phyloP scores from a whole-genome alignment of 2,329 filamentous ascomycete species.

The Beauveria asiatica region DNA sequence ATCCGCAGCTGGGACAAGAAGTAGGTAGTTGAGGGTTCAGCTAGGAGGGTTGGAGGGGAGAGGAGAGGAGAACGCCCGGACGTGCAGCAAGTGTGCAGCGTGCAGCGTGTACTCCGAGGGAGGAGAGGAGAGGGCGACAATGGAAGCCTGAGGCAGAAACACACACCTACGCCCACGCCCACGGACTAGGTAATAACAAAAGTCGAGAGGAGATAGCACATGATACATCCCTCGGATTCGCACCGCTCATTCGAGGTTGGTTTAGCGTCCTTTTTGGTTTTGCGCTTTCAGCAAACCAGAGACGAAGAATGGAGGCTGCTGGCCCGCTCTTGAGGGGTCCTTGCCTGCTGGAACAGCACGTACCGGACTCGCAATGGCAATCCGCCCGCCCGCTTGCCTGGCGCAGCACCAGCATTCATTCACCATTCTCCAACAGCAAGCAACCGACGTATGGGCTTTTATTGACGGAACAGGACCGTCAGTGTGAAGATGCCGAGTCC shows the following conservation, averaged over 20 bases:
- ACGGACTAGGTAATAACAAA: background rate
- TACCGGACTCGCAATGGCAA: slow-evolving; percentile 1
- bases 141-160: slow-evolving; percentile 2
- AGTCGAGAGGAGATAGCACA: slow-evolving; percentile 4
- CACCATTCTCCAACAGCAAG: too few relatives aligned
- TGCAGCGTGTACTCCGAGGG: background rate
- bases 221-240: slow-evolving; percentile 1
- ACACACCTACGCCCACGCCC: background rate
- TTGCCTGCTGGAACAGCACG: background rate
- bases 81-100: slow-evolving; percentile 3
- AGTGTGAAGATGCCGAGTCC: background rate
- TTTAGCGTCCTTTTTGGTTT: slow-evolving; percentile 7
- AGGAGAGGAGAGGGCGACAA: background rate
- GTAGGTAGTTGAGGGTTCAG: background rate
- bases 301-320: background rate
- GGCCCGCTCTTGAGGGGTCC: background rate
- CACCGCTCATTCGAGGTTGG: slow-evolving; percentile 9
- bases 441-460: too few relatives aligned
- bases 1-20: background rate
- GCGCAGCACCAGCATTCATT: background rate
- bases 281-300: slow-evolving; percentile 4
- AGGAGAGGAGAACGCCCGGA: background rate
- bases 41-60: background rate
- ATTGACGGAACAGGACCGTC: background rate
- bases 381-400: background rate